Evolutionary conservation across 2,329 filamentous ascomycete genomes (phyloP), one percentile per base, ranked within the genome.

Genomic region (Clathrospora elynae): DNA sequence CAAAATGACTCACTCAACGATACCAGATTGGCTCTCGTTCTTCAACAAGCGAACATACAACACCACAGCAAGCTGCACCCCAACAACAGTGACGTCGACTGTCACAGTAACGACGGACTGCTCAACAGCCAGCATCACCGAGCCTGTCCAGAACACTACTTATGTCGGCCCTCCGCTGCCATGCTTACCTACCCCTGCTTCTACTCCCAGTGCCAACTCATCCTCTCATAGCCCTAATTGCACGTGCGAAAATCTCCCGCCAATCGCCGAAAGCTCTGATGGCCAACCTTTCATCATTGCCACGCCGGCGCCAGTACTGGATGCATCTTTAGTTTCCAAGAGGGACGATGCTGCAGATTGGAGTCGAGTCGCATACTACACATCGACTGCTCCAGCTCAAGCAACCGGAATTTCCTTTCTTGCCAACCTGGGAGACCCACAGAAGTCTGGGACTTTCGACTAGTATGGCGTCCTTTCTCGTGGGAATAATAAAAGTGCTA

Each of bases 331-430:
- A 8, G 22, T 25, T 2, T 7, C 12, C 12, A 41, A 46, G 30
- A 46, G 43, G 13, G 16, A 42, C 4, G 18, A 37, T 8, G 51
- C 43, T 26, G 49, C 49, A 23, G 61, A 66, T 13, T 80, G 75
- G 70, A 62, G 56, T 31, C 71, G 76, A 24, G 69, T 75, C 36
- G 73, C 73, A 17, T 78, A 76, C 57, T 81, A 80, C 53, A 65
- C 74, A 37, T 70, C 77, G 6, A 60, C 58, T 37, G 53, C 57
- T 9, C 59, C 64, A 14, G 59, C 61, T 14, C 71, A 68, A 42
- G 70, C 75, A 13, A 73, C 80, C 14, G 80, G 80, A 10, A 61
- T 85, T 16, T 75, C 76, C 19, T 85, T 84, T 68, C 66, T 84
- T 23, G 82, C 82, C 53, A 78, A 83, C 57, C 62, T 75, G 45